Evolutionary conservation across 768 basidiomycete species (phyloP).

Genomic region (Rhizopogon salebrosus): DNA sequence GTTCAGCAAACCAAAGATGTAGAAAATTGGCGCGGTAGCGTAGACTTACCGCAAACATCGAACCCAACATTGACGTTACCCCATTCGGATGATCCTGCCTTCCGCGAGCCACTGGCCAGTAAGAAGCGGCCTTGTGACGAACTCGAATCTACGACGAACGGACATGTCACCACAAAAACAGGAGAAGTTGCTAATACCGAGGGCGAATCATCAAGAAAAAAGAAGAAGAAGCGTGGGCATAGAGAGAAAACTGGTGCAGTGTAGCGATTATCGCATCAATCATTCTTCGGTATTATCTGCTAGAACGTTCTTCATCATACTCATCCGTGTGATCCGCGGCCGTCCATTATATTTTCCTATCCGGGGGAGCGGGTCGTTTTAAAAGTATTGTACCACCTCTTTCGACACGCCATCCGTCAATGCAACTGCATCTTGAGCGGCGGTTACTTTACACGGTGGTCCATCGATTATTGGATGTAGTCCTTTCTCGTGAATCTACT

Average conservation of each 20-base stretch:
- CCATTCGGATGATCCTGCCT: neutral
- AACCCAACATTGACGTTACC: neutral
- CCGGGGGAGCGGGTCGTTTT: neutral
- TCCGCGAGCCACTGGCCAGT: neutral
- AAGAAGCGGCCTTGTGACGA: conserved; percentile 21
- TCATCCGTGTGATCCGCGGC: neutral
- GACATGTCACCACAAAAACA: neutral
- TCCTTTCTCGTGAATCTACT: no score
- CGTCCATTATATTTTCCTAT: neutral
- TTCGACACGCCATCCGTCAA: no score
- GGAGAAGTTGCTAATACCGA: neutral
- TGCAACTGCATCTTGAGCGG: no score
- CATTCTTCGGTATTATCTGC: neutral
- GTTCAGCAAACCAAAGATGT: neutral
- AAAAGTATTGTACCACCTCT: no score
- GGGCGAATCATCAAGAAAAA: conserved; percentile 14
- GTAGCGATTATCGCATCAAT: neutral
- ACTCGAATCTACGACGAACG: neutral
- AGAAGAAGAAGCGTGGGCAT: conserved; percentile 15
- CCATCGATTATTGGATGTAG: no score
- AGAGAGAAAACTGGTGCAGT: neutral
- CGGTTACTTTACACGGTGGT: no score
- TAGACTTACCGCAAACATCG: neutral
- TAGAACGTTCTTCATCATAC: neutral
- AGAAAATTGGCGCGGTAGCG: neutral